A percentile compares a stretch with the other conserved stretches of the same genome.
phyloP scores from a whole-genome alignment of 1,284 basidiomycete genomes.

The Mrakiaceae sp. region DNA sequence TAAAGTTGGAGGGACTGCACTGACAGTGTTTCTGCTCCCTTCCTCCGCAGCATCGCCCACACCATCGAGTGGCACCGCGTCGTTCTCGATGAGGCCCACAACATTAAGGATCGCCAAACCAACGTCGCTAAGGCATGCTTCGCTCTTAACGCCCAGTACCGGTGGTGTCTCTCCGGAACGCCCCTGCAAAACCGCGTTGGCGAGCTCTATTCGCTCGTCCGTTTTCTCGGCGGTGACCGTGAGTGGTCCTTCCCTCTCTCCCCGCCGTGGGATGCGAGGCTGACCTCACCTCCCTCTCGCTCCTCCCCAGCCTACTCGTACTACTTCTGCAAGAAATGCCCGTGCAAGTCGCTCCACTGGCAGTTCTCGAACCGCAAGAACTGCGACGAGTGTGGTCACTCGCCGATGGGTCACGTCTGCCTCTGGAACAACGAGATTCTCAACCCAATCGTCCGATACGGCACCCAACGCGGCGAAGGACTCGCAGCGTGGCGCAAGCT shows the following conservation, averaged over 20 bases:
- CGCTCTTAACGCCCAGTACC: constrained; percentile 65
- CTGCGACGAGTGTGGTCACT: constrained; percentile 87
- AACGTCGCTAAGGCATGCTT: constrained; percentile 97
- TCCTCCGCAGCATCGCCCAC: constrained; percentile 43
- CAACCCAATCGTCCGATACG: constrained; percentile 77
- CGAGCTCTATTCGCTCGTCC: constrained; percentile 88
- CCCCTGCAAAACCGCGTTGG: constrained; percentile 90
- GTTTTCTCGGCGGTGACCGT: constrained; percentile 75
- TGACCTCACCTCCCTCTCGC: background rate
- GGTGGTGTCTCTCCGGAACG: constrained; percentile 99
- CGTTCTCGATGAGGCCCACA: constrained; percentile 91
- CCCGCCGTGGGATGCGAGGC: background rate
- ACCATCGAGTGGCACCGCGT: constrained; percentile 75
- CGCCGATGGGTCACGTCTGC: constrained; percentile 80
- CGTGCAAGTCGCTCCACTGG: constrained; percentile 71
- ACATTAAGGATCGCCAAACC: constrained; percentile 88
- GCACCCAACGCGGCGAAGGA: constrained; percentile 52
- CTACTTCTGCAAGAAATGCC: constrained; percentile 71
- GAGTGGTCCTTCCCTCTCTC: constrained; percentile 41
- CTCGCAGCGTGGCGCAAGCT: constrained; percentile 78
- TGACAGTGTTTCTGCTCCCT: too few species aligned
- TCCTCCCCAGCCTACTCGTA: constrained; percentile 41
- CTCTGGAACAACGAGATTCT: constrained; percentile 64
- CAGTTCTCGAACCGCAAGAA: constrained; percentile 66
- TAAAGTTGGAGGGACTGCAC: background rate